Evolutionary conservation across 2,329 filamentous ascomycete genomes (phyloP).

Genomic region (Phaeosphaeriaceae sp.): DNA sequence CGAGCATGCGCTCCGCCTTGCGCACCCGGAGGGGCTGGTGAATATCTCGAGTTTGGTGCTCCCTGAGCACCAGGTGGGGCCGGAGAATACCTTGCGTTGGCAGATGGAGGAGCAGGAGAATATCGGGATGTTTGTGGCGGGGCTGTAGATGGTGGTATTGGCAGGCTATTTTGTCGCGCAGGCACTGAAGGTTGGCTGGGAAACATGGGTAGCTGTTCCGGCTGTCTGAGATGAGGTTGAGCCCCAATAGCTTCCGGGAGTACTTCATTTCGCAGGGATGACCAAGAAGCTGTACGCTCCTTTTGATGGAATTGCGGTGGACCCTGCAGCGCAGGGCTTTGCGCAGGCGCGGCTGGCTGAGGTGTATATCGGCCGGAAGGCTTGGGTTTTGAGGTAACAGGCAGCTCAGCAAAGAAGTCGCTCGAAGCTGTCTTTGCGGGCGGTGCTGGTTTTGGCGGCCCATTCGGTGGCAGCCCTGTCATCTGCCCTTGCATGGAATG

Average conservation of each 20-base stretch:
- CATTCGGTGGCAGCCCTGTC: slow-evolving; percentile 34
- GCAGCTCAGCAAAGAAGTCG: slow-evolving; percentile 59
- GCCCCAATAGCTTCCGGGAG: slow-evolving; percentile 35
- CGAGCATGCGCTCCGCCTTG: slow-evolving; percentile 44
- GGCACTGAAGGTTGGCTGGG: slow-evolving; percentile 41
- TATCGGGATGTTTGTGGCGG: slow-evolving; percentile 30
- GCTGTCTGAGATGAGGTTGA: slow-evolving; percentile 47
- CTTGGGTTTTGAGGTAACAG: slow-evolving; percentile 51
- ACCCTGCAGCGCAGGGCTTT: slow-evolving; percentile 27
- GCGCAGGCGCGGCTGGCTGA: slow-evolving; percentile 37
- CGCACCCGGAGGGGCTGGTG: slow-evolving; percentile 48
- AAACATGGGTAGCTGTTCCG: slow-evolving; percentile 50
- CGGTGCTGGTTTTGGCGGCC: slow-evolving; percentile 33
- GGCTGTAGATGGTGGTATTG: slow-evolving; percentile 37
- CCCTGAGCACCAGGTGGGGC: slow-evolving; percentile 45
- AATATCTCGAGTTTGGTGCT: slow-evolving; percentile 45
- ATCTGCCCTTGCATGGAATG: slow-evolving; percentile 45
- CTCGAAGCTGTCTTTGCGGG: slow-evolving; percentile 38
- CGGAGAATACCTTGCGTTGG: slow-evolving; percentile 51
- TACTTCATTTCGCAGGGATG: slow-evolving; percentile 44
- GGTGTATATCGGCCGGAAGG: slow-evolving; percentile 49
- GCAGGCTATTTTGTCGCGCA: slow-evolving; percentile 39
- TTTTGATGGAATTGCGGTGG: slow-evolving; percentile 38
- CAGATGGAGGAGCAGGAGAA: slow-evolving; percentile 40
- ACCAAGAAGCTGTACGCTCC: slow-evolving; percentile 45